phyloP scores from a whole-genome alignment of 169 alveolate species.

The Plasmodium inui region DNA sequence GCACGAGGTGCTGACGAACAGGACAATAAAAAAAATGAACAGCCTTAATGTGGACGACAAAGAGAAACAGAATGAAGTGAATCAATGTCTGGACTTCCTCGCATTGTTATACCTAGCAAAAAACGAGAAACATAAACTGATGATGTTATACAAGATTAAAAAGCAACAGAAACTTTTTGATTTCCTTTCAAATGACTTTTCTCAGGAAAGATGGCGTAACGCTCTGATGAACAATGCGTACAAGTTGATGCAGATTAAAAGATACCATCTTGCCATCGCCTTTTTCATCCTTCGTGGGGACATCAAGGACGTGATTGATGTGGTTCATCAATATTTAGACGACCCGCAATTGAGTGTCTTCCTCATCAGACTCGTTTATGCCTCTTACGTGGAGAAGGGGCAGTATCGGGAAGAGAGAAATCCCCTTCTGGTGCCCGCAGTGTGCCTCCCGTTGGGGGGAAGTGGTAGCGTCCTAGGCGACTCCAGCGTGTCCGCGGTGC shows the following conservation, averaged over 20 bases:
- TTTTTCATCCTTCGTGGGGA: conserved; percentile 67
- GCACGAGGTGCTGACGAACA: conserved; percentile 29
- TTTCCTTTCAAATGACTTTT: conserved; percentile 48
- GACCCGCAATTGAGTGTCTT: conserved; percentile 61
- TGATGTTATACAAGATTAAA: conserved; percentile 64
- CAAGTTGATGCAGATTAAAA: conserved; percentile 69
- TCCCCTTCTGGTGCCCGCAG: background rate
- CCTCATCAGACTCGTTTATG: conserved; percentile 33
- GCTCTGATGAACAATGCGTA: conserved; percentile 72
- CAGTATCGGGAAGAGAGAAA: background rate
- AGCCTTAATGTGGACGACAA: conserved; percentile 55
- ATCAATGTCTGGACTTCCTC: conserved; percentile 69
- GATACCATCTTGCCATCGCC: conserved; percentile 69
- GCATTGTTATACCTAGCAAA: conserved; percentile 72
- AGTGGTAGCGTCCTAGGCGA: background rate
- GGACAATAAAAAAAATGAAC: conserved; percentile 65
- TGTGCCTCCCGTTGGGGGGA: background rate
- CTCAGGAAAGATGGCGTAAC: conserved; percentile 43
- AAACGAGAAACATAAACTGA: conserved; percentile 59
- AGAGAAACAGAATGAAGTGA: conserved; percentile 60
- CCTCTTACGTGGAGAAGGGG: conserved; percentile 4
- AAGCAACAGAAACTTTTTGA: conserved; percentile 60
- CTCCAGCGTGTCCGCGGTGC: background rate
- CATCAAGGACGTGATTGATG: conserved; percentile 63
- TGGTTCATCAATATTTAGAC: conserved; percentile 50